Evolutionary conservation across 345 rosid species (phyloP), one percentile per base, ranked within the genome.

Genomic region (Eucalyptus melliodora): DNA sequence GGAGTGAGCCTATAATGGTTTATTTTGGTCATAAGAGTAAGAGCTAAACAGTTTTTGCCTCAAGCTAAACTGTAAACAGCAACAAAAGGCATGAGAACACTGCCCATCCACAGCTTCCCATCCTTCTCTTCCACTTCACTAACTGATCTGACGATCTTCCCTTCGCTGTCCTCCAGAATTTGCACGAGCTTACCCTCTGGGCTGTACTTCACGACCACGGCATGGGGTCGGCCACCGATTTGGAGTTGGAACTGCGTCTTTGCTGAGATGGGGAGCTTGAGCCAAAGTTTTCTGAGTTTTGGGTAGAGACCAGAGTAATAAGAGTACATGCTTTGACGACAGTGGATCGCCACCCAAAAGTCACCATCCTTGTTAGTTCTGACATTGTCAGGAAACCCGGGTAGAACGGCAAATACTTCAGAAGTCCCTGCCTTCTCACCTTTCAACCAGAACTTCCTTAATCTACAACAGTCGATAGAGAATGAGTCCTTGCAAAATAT

Each of bases 361-460:
- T 94, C 91, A 16, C 95, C 95, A 8, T 94, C 92, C 62, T 93
- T 81, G 88, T 97, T 97, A 40, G 92, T 95, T 55, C 99, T 93
- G 77, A 97, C 91, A 81, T 97, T 97, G 91, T 97, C 99, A 4
- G 99, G 98, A 90, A 86, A 96, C 50, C 99, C 98, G 2, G 98
- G 98, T 88, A 95, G 90, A 80, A 92, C 40, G 50, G 99, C 99
- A 19, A 97, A 89, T 34, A 94, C 94, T 89, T 97, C 99, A 12
- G 96, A 91, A 9, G 94, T 94, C 87, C 98, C 98, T n/a, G 96
- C 96, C 92, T 94, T 96, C 92, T 95, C 95, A 4, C 98, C 98
- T 92, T 96, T 96, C 89, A 97, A 91, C 99, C 98, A 96, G 91
- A 95, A 96, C 87, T 93, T 95, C 83, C 92, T 88, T 88, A 97